Percentiles rank a stretch among this genome's conserved stretches.
Conservation (phyloP, 208 protist species). For the Angomonas ambiguus region DNA sequence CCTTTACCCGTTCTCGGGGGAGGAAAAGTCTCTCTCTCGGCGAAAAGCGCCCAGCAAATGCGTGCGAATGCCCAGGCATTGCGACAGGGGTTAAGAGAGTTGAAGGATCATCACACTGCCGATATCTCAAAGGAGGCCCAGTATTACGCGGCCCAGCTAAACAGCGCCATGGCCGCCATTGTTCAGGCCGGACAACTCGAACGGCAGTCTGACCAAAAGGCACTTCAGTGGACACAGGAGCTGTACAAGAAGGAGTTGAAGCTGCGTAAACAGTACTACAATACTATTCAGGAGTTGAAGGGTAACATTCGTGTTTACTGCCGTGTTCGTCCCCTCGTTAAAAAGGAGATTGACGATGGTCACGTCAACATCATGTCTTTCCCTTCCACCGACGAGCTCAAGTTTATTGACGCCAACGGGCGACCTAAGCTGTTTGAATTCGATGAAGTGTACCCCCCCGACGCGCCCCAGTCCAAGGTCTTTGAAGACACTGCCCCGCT, state of each 20-base stretch:
- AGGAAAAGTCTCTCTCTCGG: constrained; percentile 14
- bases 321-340: constrained; percentile 87
- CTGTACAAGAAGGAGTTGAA: constrained; percentile 90
- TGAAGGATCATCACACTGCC: constrained; percentile 55
- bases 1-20: constrained; percentile 1
- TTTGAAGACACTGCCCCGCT: constrained; percentile 92
- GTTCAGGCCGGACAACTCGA: constrained; percentile 65
- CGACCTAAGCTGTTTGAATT: constrained; percentile 90
- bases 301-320: constrained; percentile 94
- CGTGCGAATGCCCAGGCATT: constrained; percentile 49
- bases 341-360: constrained; percentile 66
- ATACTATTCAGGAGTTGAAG: constrained; percentile 91
- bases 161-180: constrained; percentile 69
- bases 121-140: constrained; percentile 64
- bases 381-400: constrained; percentile 73
- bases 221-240: constrained; percentile 85
- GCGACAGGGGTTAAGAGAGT: constrained; percentile 55
- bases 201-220: constrained; percentile 65
- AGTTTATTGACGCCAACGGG: constrained; percentile 64
- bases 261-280: constrained; percentile 92
- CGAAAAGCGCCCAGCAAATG: constrained; percentile 40
- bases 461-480: constrained; percentile 70
- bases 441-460: constrained; percentile 85
- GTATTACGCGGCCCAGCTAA: constrained; percentile 65
- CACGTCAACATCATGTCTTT: constrained; percentile 79